Base-by-base conservation (phyloP, 345 rosid species). In the Eucalyptus viminalis region DNA sequence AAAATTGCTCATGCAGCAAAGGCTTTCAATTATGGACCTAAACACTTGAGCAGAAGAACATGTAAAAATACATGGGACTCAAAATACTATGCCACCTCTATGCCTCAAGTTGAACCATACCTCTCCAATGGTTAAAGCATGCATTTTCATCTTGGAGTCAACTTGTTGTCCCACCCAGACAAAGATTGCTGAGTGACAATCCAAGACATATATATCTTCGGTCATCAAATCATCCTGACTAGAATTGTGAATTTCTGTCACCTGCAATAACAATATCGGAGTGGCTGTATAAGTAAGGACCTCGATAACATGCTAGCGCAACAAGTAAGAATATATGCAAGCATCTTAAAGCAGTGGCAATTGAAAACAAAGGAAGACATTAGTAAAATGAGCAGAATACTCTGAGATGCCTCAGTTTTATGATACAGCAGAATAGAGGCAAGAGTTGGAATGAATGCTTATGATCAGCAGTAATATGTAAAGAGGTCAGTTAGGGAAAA, bases 201-300 rank as follows among this genome's bases (percentile, higher is more conserved):
- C 96, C 90, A 98, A 93, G 92, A 98, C 90, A 93, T 94, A 95
- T 90, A 96, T 95, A 92, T 98, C 99, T 94, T 98, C 97, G 4
- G 99, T 97, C 99, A 97, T 96, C 93, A 98, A 91, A 94, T 98
- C 99, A 91, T 98, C 99, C 92, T 97, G 99, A 62, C 95, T 91
- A 89, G 96, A 98, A 93, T 92, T 98, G 89, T 96, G 93, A 86
- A 97, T 96, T 94, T 97, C 98, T 51, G 92, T 93, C 89, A 93
- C 99, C 99, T 98, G 95, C 88, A 91, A 90, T 62, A 56, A 80
- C 76, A 31, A 51, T 72, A 31, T 53, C 24, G 6, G 87, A 37
- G 83, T 21, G 56, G 87, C 43, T 86, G 43, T 51, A 54, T 50
- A 54, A 86, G 87, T 49, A 27, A 49, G 44, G 21, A 72, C 24